phyloP scores from a whole-genome alignment of 176 grass and related monocot genomes.

The Zea mays region DNA sequence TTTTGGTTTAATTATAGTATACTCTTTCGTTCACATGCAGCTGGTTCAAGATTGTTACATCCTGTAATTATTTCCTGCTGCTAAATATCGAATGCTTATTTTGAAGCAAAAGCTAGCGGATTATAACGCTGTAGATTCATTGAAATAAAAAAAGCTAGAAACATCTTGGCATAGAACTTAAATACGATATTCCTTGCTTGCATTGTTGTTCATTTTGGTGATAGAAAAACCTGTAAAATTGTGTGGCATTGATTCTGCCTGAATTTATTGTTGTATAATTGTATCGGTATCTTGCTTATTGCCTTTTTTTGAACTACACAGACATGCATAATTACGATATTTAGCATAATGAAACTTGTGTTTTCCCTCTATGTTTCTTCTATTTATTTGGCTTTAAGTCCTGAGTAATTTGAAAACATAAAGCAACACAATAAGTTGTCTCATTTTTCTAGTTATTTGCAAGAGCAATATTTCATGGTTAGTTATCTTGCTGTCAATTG shows the following conservation, averaged over 20 bases:
- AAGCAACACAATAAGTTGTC: not conserved
- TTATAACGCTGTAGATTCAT: not conserved
- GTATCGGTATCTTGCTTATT: conserved; percentile 1
- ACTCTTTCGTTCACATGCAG: conserved; percentile 17
- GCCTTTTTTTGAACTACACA: not conserved
- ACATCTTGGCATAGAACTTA: not conserved
- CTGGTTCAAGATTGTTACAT: conserved; percentile 13
- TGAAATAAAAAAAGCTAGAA: not conserved
- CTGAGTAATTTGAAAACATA: conserved; percentile 31
- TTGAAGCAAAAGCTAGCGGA: not conserved
- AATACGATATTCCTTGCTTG: conserved; percentile 10
- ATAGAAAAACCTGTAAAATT: conserved; percentile 6
- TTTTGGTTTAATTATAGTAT: conserved; percentile 17
- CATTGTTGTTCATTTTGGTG: conserved; percentile 15
- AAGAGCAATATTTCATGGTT: conserved; percentile 12
- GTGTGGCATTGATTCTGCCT: conserved; percentile 7
- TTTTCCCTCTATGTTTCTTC: conserved; percentile 16
- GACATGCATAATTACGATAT: not conserved
- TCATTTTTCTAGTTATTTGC: conserved; percentile 26
- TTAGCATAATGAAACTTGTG: not conserved
- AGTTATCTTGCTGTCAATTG: conserved; percentile 23
- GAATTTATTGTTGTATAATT: conserved; percentile 15
- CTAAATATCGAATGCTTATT: conserved; percentile 4
- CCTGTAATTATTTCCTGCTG: not conserved
- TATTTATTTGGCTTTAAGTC: conserved; percentile 21